Base-by-base conservation (phyloP, 176 grass and related monocot genomes). In the Avena eriantha region DNA sequence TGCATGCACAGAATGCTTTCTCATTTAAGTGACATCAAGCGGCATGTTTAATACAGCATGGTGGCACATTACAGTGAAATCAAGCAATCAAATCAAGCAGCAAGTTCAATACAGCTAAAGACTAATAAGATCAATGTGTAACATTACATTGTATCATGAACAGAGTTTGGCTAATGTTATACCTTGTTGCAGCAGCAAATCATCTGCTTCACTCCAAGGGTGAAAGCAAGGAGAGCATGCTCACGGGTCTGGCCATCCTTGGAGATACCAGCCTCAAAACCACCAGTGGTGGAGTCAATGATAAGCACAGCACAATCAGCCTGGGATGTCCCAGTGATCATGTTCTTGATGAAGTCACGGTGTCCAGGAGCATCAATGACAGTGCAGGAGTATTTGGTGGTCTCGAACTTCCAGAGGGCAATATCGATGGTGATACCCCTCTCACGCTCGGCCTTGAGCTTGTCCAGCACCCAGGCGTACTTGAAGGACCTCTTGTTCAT, bases 401-500 rank as follows among this genome's bases (percentile, higher is more conserved):
- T 95, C 88, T 95, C 93, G 0, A 95, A 92, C 58, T 95, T 95
- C 93, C 93, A 95, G 1, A 95, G 87, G 76, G 93, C 90, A 15
- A 95, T 95, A 84, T 95, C 93, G 21, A 95, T 95, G 86, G 91
- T 93, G 47, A 95, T 95, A 81, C 93, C 93, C 29, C 93, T 82
- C 77, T 95, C 93, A 57, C 91, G 91, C 84, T 95, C 93, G 2
- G 93, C 93, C 91, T 95, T 95, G 64, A 95, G 93, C 91, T 95
- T 95, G 93, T 95, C 93, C 48, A 95, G 93, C 59, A 95, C 93
- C 93, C 93, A 95, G 3, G 93, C 93, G 4, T 95, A 95, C 83
- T 95, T 95, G 93, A 95, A 95, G 23, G 93, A 95, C 80, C 93
- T 87, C 66, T 92, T 95, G 88, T 95, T 95, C 93, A 95, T 95